Percentiles rank a stretch among this genome's conserved stretches.
Evolutionary conservation across 1,139 yeast species (phyloP).

Genomic region (Taphrina confusa): DNA sequence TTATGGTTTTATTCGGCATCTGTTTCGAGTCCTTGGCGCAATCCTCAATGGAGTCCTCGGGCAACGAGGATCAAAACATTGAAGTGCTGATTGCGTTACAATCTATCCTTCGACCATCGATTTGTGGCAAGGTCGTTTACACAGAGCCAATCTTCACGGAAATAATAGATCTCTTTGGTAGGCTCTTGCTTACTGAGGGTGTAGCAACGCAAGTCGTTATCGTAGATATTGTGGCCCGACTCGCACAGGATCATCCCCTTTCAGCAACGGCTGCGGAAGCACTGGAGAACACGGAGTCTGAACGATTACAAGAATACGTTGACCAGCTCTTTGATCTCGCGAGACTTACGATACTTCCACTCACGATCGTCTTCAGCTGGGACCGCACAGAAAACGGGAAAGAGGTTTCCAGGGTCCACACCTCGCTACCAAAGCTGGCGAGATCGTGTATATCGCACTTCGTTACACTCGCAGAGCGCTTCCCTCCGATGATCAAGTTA

Average conservation of each 20-base stretch:
- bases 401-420: conserved; percentile 47
- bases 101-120: conserved; percentile 59
- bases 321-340: conserved; percentile 81
- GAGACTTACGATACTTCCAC: conserved; percentile 68
- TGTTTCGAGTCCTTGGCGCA: conserved; percentile 69
- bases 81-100: conserved; percentile 59
- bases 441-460: conserved; percentile 54
- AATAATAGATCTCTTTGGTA: conserved; percentile 70
- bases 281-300: conserved; percentile 39
- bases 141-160: conserved; percentile 74
- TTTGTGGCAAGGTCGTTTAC: conserved; percentile 63
- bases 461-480: conserved; percentile 60
- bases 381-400: conserved; percentile 51
- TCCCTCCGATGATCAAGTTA: conserved; percentile 66
- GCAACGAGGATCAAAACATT: conserved; percentile 43
- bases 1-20: conserved; percentile 79
- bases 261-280: conserved; percentile 34
- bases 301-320: conserved; percentile 57
- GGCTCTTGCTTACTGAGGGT: conserved; percentile 61
- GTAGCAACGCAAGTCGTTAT: conserved; percentile 38
- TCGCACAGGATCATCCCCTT: conserved; percentile 46
- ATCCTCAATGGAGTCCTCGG: conserved; percentile 40
- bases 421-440: conserved; percentile 42
- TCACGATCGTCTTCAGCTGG: conserved; percentile 65
- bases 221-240: conserved; percentile 37